Percentiles rank a stretch among this genome's conserved stretches.
Conservation (phyloP, 768 basidiomycete species). For the Phanerodontia chrysosporium region DNA sequence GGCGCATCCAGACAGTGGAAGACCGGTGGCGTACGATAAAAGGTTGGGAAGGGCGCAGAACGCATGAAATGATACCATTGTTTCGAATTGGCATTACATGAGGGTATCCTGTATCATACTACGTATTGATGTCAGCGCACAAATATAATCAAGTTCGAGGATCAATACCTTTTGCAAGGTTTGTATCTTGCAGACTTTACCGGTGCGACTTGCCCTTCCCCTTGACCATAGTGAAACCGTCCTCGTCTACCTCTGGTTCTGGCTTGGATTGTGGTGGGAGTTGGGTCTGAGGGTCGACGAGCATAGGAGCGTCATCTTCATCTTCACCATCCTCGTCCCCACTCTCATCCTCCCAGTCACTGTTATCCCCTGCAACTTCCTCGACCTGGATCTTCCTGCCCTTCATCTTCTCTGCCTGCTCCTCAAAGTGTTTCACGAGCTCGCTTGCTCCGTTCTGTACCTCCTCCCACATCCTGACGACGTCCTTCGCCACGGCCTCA, state of each 20-base stretch:
- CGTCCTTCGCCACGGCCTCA: conserved; percentile 65
- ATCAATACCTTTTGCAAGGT: not conserved
- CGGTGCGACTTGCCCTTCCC: conserved; percentile 38
- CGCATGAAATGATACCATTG: conserved; percentile 11
- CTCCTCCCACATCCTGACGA: conserved; percentile 65
- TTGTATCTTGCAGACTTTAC: not conserved
- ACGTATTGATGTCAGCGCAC: too few relatives aligned
- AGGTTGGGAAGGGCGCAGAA: conserved; percentile 70
- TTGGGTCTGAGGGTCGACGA: conserved; percentile 40
- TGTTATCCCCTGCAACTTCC: conserved; percentile 36
- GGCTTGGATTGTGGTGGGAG: conserved; percentile 33
- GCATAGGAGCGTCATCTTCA: conserved; percentile 50
- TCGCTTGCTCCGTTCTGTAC: conserved; percentile 41
- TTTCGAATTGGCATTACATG: not conserved
- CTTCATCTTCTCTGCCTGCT: conserved; percentile 49
- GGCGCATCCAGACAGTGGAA: conserved; percentile 42
- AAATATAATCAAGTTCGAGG: too few relatives aligned
- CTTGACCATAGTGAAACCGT: conserved; percentile 85
- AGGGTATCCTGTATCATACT: not conserved
- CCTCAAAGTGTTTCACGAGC: conserved; percentile 59
- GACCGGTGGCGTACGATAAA: conserved; percentile 62
- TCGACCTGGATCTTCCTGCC: conserved; percentile 53
- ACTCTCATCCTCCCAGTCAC: conserved; percentile 46
- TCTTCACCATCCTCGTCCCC: conserved; percentile 37
- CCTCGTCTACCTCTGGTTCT: conserved; percentile 82